Evolutionary conservation across 371 early-diverging fungal species (phyloP), one percentile per base, ranked within the genome.

Genomic region (Mucor racemosus): DNA sequence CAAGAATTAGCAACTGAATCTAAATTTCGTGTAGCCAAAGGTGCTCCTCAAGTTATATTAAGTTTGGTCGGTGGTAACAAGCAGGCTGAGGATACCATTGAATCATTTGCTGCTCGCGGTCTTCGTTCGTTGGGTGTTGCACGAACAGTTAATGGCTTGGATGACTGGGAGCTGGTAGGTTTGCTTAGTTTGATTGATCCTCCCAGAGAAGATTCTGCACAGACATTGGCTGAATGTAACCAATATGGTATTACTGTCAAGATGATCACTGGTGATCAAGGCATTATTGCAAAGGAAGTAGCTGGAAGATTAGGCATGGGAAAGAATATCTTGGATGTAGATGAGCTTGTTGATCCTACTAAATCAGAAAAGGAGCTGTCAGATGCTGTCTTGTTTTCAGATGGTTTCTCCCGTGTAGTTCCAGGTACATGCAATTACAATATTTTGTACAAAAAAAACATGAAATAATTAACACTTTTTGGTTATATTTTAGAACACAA

Each of bases 181-280:
- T 78, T 89, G 42, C 79, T 90, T 65, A 86, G 88, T 59, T 78
- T 96, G 61, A 90, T 91, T 74, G 97, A 95, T 81, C 95, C 95
- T 11, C 94, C 95, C 9, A 88, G 90, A 58, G 78, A 84, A 59
- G 91, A 89, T 44, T 86, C 90, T 64, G 85, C 88, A 79, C 86
- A 78, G 48, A 93, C 94, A n/a, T 90, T 95, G 63, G 84, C 85
- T 59, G 89, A 90, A 42, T 91, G 93, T 64, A 84, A 90, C 58
- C 76, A 76, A 26, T 90, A 92, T 56, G 96, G 96, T 59, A 90
- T 96, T 65, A 76, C 88, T 65, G 94, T 95, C 70, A 89, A 94
- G 77, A 95, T 96, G 95, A 92, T 95, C 70, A 95, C 95, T 17
- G 97, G 95, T 67, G 94, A 94, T 73, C 94, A 94, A 76, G 81